phyloP scores from a whole-genome alignment of 1,139 yeast species.

The Scheffersomyces cryptocercus region DNA sequence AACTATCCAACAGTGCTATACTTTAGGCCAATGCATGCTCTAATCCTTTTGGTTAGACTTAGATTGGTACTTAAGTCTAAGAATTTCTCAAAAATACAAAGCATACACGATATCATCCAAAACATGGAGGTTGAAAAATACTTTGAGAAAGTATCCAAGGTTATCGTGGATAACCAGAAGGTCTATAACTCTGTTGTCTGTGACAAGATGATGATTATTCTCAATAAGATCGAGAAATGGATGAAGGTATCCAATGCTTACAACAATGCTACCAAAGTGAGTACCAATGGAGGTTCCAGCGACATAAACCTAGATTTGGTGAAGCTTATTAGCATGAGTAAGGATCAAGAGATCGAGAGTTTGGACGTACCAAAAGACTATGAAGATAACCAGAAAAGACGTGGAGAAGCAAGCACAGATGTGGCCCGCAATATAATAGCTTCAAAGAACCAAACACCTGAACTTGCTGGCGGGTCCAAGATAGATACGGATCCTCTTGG shows the following conservation, averaged over 20 bases:
- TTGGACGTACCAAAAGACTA: conserved; percentile 33
- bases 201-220: conserved; percentile 42
- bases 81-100: conserved; percentile 19
- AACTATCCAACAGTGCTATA: conserved; percentile 55
- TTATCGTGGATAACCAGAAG: conserved; percentile 24
- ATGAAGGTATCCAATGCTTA: conserved; percentile 41
- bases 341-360: conserved; percentile 47
- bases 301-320: conserved; percentile 27
- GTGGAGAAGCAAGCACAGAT: not conserved
- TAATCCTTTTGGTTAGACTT: conserved; percentile 48
- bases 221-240: conserved; percentile 49
- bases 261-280: conserved; percentile 5
- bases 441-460: too few relatives aligned
- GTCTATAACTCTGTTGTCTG: conserved; percentile 38
- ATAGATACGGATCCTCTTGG: conserved; percentile 1
- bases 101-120: conserved; percentile 9
- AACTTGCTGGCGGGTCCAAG: not conserved
- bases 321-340: conserved; percentile 44
- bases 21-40: conserved; percentile 57
- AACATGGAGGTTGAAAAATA: conserved; percentile 38
- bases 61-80: conserved; percentile 44
- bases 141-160: conserved; percentile 28
- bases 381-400: conserved; percentile 1
- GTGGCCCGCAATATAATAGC: too few relatives aligned
- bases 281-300: conserved; percentile 1